phyloP scores from a whole-genome alignment of 2,329 filamentous ascomycete species.

The Geosmithia flava region DNA sequence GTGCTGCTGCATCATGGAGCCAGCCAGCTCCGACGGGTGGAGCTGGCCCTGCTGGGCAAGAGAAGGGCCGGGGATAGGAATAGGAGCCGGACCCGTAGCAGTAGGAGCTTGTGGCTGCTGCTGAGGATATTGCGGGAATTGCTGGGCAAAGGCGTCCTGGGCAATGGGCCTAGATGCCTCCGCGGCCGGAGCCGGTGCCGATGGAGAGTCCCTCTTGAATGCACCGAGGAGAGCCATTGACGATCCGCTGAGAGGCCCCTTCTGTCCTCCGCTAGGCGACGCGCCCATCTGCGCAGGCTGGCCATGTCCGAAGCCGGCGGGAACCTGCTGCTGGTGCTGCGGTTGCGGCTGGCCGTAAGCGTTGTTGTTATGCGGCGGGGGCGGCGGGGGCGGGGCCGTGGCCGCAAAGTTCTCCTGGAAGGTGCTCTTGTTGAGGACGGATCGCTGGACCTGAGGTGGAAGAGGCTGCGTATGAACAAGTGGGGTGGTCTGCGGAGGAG shows the following conservation, averaged over 20 bases:
- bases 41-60: background rate
- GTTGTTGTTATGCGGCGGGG: background rate
- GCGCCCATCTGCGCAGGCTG: background rate
- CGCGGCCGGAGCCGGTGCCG: constrained; percentile 5
- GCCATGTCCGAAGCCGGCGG: background rate
- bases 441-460: constrained; percentile 42
- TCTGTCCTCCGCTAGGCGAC: constrained; percentile 6
- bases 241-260: constrained; percentile 23
- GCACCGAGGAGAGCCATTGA: constrained; percentile 31
- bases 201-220: constrained; percentile 21
- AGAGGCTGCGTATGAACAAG: constrained; percentile 33
- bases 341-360: constrained; percentile 2
- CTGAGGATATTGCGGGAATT: constrained; percentile 1
- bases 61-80: background rate
- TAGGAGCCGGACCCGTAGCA: background rate
- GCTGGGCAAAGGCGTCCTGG: background rate
- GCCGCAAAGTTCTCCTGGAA: constrained; percentile 12
- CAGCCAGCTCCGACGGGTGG: constrained; percentile 1
- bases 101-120: background rate
- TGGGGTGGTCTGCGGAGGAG: constrained; percentile 8
- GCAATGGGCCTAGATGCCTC: background rate
- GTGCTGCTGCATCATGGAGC: background rate
- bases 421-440: constrained; percentile 28
- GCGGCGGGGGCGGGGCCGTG: background rate
- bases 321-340: constrained; percentile 9